A percentile compares a stretch with the other conserved stretches of the same genome.
These are phyloP conservation scores for Solanum hybrid DNA, from an alignment of 305 asterid species.

Conservation along the genomic window DNA sequence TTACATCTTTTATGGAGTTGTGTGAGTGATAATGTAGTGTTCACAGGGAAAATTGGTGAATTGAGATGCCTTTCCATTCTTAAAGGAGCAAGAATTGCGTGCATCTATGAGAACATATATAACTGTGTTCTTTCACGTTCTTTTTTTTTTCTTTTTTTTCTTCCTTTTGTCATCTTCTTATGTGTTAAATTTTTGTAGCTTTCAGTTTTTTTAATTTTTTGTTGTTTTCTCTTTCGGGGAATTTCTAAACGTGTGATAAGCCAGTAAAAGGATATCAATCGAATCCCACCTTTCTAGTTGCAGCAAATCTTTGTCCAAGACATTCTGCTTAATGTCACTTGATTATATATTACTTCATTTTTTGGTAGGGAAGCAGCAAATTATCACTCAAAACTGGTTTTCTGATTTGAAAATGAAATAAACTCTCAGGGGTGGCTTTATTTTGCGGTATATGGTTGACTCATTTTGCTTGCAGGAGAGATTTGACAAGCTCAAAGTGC, in stretches of 20 bases:
- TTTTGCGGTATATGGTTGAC: not conserved
- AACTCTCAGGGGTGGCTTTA: not conserved
- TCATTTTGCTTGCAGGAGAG: conserved; percentile 35
- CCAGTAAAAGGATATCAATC: not conserved
- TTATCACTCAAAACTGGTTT: not conserved
- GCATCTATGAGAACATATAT: not conserved
- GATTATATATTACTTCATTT: not conserved
- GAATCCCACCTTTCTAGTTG: not conserved
- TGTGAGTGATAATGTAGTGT: not conserved
- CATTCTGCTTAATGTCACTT: not conserved
- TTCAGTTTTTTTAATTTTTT: not conserved
- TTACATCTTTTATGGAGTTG: not conserved
- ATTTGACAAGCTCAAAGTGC: conserved; percentile 19
- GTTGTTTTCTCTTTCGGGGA: not conserved
- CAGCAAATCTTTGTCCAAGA: not conserved
- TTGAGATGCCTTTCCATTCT: not conserved
- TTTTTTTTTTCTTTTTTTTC: not conserved
- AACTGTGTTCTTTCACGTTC: not conserved
- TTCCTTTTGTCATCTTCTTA: not conserved
- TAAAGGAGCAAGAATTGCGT: not conserved
- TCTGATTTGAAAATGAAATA: not conserved
- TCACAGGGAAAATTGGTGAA: not conserved
- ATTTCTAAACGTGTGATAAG: not conserved
- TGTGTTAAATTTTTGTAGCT: not conserved
- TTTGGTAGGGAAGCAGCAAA: not conserved